Percentiles rank a stretch among this genome's conserved stretches.
Conservation (phyloP, 2,329 filamentous ascomycete genomes). For the Aureobasidium sp. region DNA sequence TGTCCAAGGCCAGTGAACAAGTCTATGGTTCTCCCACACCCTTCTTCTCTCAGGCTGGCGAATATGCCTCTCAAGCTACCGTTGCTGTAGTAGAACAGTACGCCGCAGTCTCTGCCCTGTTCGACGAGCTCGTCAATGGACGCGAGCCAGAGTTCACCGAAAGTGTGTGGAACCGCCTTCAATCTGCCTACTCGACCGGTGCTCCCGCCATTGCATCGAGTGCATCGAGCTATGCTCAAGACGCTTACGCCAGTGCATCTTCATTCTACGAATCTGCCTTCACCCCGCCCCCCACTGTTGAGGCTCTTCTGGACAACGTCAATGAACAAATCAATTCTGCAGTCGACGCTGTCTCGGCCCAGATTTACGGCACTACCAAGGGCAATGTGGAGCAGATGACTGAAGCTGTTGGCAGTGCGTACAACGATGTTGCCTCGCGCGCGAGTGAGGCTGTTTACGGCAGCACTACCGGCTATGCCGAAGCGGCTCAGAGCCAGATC, state of each 20-base stretch:
- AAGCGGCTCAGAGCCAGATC: slow-evolving; percentile 48
- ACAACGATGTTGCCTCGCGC: slow-evolving; percentile 31
- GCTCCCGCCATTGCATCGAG: slow-evolving; percentile 47
- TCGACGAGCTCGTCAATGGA: slow-evolving; percentile 69
- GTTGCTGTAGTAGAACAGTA: slow-evolving; percentile 58
- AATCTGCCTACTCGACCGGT: slow-evolving; percentile 64
- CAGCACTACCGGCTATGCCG: slow-evolving; percentile 44
- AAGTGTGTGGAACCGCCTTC: slow-evolving; percentile 66
- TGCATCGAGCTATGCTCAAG: slow-evolving; percentile 42
- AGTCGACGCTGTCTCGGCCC: slow-evolving; percentile 52
- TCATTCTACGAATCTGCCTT: slow-evolving; percentile 37
- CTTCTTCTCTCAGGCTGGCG: slow-evolving; percentile 46
- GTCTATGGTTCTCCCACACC: slow-evolving; percentile 61
- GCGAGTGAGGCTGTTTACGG: slow-evolving; percentile 52
- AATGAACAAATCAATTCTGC: slow-evolving; percentile 51
- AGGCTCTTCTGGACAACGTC: slow-evolving; percentile 51
- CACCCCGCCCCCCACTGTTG: slow-evolving; percentile 52
- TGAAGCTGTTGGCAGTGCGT: slow-evolving; percentile 47
- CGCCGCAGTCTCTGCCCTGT: slow-evolving; percentile 60
- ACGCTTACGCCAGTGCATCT: slow-evolving; percentile 44
- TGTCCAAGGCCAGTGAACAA: slow-evolving; percentile 60
- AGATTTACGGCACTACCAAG: slow-evolving; percentile 52
- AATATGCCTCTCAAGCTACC: slow-evolving; percentile 57
- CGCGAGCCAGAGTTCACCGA: slow-evolving; percentile 78
- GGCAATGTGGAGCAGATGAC: slow-evolving; percentile 49